Base-by-base conservation (phyloP, 768 basidiomycete genomes). In the Lactifluus pinguis region DNA sequence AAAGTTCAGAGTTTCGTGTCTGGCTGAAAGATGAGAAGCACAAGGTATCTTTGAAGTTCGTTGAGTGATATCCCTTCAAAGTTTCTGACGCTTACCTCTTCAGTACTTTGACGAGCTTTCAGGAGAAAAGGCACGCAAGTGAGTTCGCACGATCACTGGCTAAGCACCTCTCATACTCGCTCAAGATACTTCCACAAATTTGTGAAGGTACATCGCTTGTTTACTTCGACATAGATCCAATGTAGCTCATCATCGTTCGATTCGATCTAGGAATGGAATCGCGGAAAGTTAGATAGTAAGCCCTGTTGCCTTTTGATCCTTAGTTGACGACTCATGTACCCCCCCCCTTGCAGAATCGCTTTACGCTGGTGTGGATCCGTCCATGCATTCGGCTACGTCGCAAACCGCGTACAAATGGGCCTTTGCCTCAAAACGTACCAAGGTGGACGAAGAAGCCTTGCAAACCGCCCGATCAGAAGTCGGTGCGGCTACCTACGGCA, bases 141-240 rank as follows among this genome's bases (percentile, higher is more conserved):
- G 69, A 70, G 81, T 66, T 19, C 49, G 48, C 60, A 55, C 21
- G 30, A 47, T 56, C 39, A 9, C 32, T 60, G 55, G 61, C 65
- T 42, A 53, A 61, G 55, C 75, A 61, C 76, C 70, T 55, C 65
- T 71, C 55, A 69, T 68, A 53, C 53, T 53, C 66, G 61, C 57
- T 29, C 60, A 53, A 91, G 89, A 68, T 93, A 95, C 70, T 98
- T 98, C 70, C 85, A 87, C 68, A 95, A 94, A 74, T 97, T 98
- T 68, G 85, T 93, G 44, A 89, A 88, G 79, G 86, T 86, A 68
- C 65, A 74, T 63, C 62, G 50, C 50, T 52, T n/a, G 7, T 53
- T 30, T 67, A 17, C 38, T 34, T 17, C 36, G 4, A 6, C 7
- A 7, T 19, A 17, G 55, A 49, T 30, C 38, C 32, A 60, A 48